A percentile compares a stretch with the other conserved stretches of the same genome.
phyloP scores from a whole-genome alignment of 2,329 filamentous ascomycete genomes.

The Sporothrix protearum region DNA sequence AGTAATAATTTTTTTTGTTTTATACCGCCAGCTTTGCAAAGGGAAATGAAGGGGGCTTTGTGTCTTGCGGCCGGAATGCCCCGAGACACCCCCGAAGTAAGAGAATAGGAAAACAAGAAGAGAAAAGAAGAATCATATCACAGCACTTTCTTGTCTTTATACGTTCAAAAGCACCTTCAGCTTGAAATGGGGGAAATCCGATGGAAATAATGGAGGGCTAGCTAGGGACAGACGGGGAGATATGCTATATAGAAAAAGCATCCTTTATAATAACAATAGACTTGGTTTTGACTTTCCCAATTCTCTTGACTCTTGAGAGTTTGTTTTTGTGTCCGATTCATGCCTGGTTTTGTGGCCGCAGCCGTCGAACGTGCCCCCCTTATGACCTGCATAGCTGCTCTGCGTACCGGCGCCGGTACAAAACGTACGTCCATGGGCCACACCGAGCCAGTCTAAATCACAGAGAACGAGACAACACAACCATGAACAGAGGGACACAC shows the following conservation, averaged over 20 bases:
- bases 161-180: constrained; percentile 1
- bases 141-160: background rate
- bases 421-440: background rate
- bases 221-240: background rate
- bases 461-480: background rate
- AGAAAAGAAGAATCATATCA: background rate
- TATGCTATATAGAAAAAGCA: constrained; percentile 9
- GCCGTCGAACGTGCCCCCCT: no score
- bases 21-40: constrained; percentile 8
- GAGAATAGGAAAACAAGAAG: background rate
- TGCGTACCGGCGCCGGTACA: no score
- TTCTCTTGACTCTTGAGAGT: background rate
- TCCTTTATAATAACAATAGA: constrained; percentile 4
- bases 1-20: background rate
- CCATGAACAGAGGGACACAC: background rate
- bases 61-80: background rate
- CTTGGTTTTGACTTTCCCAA: background rate
- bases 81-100: background rate
- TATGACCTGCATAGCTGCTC: no score
- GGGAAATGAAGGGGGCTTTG: background rate
- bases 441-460: background rate
- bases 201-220: background rate
- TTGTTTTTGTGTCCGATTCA: background rate
- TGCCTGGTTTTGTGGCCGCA: background rate
- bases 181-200: background rate